phyloP scores from a whole-genome alignment of 257 asterid species.

The Paraleonurus japonicus region DNA sequence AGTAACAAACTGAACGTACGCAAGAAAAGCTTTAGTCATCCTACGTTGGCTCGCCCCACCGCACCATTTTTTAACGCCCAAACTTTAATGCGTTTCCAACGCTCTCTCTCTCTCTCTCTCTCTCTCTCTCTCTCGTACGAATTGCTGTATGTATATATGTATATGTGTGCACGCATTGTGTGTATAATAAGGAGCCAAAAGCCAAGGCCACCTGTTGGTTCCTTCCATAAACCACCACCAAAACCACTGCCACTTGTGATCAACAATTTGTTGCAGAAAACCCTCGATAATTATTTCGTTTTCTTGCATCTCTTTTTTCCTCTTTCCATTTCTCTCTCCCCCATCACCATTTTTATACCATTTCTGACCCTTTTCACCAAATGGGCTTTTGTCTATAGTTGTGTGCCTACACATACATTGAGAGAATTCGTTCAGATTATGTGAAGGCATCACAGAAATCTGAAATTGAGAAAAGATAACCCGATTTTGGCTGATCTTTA shows the following conservation, averaged over 20 bases:
- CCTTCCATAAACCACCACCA: constrained; percentile 32
- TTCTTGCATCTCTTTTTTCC: background rate
- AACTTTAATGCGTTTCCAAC: constrained; percentile 27
- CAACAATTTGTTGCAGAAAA: constrained; percentile 36
- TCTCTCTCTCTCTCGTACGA: constrained; percentile 4
- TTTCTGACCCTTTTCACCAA: constrained; percentile 47
- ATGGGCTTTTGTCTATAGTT: constrained; percentile 41
- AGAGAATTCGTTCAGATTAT: constrained; percentile 39
- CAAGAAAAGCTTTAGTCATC: constrained; percentile 18
- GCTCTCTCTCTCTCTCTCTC: constrained; percentile 1
- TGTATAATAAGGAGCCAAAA: constrained; percentile 16
- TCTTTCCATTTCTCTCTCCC: constrained; percentile 14
- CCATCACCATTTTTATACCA: constrained; percentile 35
- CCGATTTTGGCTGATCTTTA: constrained; percentile 45
- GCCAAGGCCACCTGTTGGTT: constrained; percentile 29
- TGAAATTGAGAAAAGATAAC: constrained; percentile 23
- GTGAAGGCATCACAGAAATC: constrained; percentile 45
- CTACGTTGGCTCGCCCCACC: constrained; percentile 1
- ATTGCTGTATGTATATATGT: background rate
- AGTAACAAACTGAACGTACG: constrained; percentile 9
- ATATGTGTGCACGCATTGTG: constrained; percentile 15
- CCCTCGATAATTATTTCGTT: constrained; percentile 24
- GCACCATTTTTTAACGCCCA: constrained; percentile 25
- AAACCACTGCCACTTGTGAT: constrained; percentile 41
- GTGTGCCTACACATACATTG: constrained; percentile 25